A percentile compares a stretch with the other conserved stretches of the same genome.
These are phyloP conservation scores for Solanum stenotomum DNA, from an alignment of 257 asterid species.

Conservation along the genomic window DNA sequence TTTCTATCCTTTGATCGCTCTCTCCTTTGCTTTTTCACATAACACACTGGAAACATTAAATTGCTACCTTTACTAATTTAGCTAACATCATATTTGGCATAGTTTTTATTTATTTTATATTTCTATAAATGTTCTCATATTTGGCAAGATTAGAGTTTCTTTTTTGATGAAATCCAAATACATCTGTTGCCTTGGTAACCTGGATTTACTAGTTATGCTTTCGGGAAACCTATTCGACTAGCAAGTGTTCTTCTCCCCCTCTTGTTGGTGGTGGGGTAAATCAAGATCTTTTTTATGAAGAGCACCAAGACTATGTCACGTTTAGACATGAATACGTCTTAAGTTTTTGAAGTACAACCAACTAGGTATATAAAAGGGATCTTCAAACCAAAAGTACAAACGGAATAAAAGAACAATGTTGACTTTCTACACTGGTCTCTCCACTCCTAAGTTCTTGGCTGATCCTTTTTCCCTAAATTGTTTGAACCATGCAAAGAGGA, in stretches of 20 bases:
- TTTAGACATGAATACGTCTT: neutral
- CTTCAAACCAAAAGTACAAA: neutral
- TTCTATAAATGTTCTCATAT: too few relatives aligned
- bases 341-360: neutral
- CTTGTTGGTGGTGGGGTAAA: neutral
- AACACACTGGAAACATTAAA: neutral
- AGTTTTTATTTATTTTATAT: too few relatives aligned
- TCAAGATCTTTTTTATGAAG: neutral
- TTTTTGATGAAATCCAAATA: too few relatives aligned
- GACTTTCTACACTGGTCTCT: neutral
- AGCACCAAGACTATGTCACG: neutral
- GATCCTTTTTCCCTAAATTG: neutral
- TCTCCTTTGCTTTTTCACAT: neutral
- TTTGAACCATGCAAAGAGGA: neutral
- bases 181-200: too few relatives aligned
- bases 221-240: too few relatives aligned
- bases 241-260: too few relatives aligned
- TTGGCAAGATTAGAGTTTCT: too few relatives aligned
- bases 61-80: neutral
- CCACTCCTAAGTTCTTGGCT: neutral
- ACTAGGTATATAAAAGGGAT: neutral
- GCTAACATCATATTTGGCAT: neutral
- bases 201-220: too few relatives aligned
- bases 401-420: neutral
- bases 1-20: neutral